Conservation (phyloP, 2,329 filamentous ascomycete genomes). For the Diaporthe sp. region DNA sequence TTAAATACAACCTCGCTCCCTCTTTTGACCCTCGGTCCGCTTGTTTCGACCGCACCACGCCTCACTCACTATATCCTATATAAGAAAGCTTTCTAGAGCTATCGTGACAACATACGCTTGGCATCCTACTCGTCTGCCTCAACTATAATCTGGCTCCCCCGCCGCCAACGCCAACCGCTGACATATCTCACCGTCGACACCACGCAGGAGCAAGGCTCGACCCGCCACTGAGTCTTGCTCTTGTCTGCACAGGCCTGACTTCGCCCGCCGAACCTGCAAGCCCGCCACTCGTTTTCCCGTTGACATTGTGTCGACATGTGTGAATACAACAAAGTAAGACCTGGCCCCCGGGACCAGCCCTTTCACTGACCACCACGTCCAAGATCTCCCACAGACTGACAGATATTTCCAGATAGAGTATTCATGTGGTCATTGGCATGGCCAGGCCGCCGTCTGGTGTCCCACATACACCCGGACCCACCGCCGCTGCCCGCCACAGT, state of each 20-base stretch:
- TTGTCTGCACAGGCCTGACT: not conserved
- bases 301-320: slow-evolving; percentile 32
- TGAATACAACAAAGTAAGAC: slow-evolving; percentile 42
- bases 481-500: slow-evolving; percentile 57
- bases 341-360: not conserved
- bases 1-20: slow-evolving; percentile 32
- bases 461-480: slow-evolving; percentile 61
- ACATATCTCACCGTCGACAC: not conserved
- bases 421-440: slow-evolving; percentile 66
- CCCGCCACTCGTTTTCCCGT: slow-evolving; percentile 1
- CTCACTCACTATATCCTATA: not conserved
- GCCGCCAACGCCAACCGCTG: not conserved
- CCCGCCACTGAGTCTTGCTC: slow-evolving; percentile 26
- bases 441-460: slow-evolving; percentile 61
- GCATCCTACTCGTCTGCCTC: not conserved
- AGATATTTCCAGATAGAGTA: slow-evolving; percentile 58
- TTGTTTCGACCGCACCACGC: not conserved
- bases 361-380: not conserved
- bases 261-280: not conserved
- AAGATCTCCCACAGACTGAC: not conserved
- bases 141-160: not conserved
- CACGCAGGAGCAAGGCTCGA: slow-evolving; percentile 29
- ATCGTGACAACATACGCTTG: not conserved
- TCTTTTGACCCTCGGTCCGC: slow-evolving; percentile 21
- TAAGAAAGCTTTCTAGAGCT: not conserved